Evolutionary conservation across 371 early-diverging fungal genomes (phyloP), one percentile per base, ranked within the genome.

Genomic region (Syncephalis plumigaleata): DNA sequence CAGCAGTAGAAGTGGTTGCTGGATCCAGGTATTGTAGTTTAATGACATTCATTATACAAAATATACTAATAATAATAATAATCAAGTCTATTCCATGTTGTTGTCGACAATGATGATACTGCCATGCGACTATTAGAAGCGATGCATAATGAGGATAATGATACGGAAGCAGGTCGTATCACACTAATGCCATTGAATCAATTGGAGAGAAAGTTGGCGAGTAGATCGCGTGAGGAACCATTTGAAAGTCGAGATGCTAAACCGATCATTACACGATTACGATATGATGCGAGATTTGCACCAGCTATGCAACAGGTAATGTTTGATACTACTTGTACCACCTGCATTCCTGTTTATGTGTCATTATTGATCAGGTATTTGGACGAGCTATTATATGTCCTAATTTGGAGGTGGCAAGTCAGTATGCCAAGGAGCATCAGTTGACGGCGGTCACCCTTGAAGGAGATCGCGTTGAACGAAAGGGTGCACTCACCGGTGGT

Each of bases 151-250:
- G 31, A 11, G 11, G 7, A 31, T 31, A 11, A 31, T 31, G 31
- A 31, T 11, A 4, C 11, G 11, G 73, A 79, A 50, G 58, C 71
- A 8, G 95, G 95, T 4, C 77, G 97, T 4, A 79, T 95, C 39
- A 98, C 98, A 0, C 92, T 98, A 59, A 91, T 98, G 72, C 98
- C 99, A 1, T 65, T 99, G 37, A 95, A 91, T 54, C 75, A 93
- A 1, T 65, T 97, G 44, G 68, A 70, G 26, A 59, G 65, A 20
- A 31, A 7, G 31, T 4, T 11, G 4, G 11, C 31, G 11, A 7
- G 7, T 11, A 7, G 7, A 31, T 31, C 31, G 31, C 55, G 66
- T 3, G 52, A 64, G 1, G 70, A 73, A 11, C 84, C 83, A 38
- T 90, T 91, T 0, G 63, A 65, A 2, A 73, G 77, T 7, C 68